These are phyloP conservation scores for Cnidoscolus chayamansa DNA, from an alignment of 441 rosid genomes.

Conservation along the genomic window DNA sequence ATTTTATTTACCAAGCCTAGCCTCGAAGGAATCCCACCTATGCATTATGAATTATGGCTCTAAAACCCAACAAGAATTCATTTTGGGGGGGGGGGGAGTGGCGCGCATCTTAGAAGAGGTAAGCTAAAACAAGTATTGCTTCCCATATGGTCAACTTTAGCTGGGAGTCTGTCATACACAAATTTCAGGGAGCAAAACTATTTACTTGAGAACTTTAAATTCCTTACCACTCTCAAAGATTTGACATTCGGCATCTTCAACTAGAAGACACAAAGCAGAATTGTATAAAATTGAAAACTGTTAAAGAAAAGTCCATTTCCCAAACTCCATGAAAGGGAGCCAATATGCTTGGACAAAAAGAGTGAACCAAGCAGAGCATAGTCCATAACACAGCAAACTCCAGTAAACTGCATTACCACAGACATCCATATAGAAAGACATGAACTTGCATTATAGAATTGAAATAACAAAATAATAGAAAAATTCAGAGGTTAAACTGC, in stretches of 20 bases:
- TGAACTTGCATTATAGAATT: conserved; percentile 12
- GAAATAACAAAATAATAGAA: conserved; percentile 13
- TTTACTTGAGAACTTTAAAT: background rate
- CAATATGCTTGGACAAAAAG: background rate
- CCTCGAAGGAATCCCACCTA: background rate
- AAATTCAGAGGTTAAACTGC: conserved; percentile 16
- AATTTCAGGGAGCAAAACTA: background rate
- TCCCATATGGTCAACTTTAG: background rate
- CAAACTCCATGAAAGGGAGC: background rate
- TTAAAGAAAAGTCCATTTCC: background rate
- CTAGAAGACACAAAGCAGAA: background rate
- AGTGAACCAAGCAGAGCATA: background rate
- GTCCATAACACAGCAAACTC: background rate
- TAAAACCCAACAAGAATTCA: background rate
- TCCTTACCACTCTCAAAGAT: background rate
- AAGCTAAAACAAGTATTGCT: background rate
- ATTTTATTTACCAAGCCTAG: background rate
- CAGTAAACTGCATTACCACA: background rate
- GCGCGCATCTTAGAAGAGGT: background rate
- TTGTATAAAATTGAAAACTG: background rate
- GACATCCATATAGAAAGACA: conserved; percentile 11
- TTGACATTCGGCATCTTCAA: background rate
- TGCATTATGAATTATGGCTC: background rate
- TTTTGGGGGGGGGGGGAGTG: background rate
- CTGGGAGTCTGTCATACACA: too few species aligned